Base-by-base conservation (phyloP, 768 basidiomycete genomes). In the Leccinellum albellum region DNA sequence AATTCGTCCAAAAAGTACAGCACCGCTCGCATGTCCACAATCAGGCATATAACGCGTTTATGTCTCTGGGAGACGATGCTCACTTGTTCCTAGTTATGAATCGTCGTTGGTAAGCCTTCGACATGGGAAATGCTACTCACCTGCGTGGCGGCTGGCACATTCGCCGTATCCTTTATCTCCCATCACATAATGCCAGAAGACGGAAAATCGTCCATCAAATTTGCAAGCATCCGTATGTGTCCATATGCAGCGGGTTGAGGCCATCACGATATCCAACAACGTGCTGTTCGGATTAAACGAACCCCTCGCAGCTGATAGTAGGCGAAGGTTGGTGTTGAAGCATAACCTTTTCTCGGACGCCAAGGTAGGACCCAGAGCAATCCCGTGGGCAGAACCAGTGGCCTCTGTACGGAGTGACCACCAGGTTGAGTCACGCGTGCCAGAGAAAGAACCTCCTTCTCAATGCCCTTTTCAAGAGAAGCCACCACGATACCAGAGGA, bases 121-220 rank as follows among this genome's bases (percentile, higher is more conserved):
- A 44, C 20, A 53, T 40, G 4, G 45, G 48, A 31, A 20, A 21
- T 20, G 6, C 8, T 24, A 58, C 69, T 55, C 56, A 65, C 70
- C 70, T 0, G 68, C 68, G 56, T 62, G 66, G 44, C 33, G 51
- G 26, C 17, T 0, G 50, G 42, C 21, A 21, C n/a, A 47, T 26
- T 58, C 59, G 13, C 17, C 59, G 13, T 15, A 28, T 1, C 42
- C 42, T n/a, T 72, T 72, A 21, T 63, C 60, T 13, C 68, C 66
- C 70, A 72, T 70, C 70, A 68, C 61, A 72, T 66, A 2, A 53
- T 67, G 7, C 37, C n/a, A 12, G 37, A 2, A 1, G 64, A 55
- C 17, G 68, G 69, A 73, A 74, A 71, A 21, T 75, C 71, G 54
- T 75, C 74, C 23, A 74, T 61, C 54, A 73, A 53, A 51, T 74